A percentile compares a stretch with the other conserved stretches of the same genome.
Evolutionary conservation across 257 asterid genomes (phyloP).

Genomic region (Thymus mandschuricus): DNA sequence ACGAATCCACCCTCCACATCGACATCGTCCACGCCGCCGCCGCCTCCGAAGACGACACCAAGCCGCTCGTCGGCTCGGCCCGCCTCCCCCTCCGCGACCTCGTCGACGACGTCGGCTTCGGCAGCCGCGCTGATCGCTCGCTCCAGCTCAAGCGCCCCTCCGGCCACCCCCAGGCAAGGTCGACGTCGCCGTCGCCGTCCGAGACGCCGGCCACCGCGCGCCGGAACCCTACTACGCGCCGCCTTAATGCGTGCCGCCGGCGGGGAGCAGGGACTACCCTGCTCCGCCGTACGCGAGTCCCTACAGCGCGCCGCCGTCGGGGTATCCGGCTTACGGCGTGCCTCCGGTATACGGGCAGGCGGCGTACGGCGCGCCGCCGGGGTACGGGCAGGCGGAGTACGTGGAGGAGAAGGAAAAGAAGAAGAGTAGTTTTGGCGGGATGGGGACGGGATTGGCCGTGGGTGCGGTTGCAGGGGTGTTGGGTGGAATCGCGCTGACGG

Average conservation of each 20-base stretch:
- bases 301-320: constrained; percentile 41
- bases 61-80: constrained; percentile 84
- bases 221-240: constrained; percentile 65
- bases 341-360: constrained; percentile 36
- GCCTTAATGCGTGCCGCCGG: constrained; percentile 61
- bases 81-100: constrained; percentile 59
- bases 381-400: too few species aligned
- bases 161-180: constrained; percentile 81
- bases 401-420: constrained; percentile 70
- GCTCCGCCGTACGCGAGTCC: constrained; percentile 48
- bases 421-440: constrained; percentile 75
- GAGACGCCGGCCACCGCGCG: constrained; percentile 59
- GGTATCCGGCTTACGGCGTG: constrained; percentile 34
- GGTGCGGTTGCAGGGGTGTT: constrained; percentile 92
- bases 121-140: constrained; percentile 37
- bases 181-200: constrained; percentile 54
- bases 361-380: too few species aligned
- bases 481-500: constrained; percentile 84
- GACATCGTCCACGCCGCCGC: constrained; percentile 77
- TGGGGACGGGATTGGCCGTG: constrained; percentile 95
- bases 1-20: constrained; percentile 61
- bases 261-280: constrained; percentile 51
- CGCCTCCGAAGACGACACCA: constrained; percentile 62
- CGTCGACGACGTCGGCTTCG: constrained; percentile 62
- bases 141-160: constrained; percentile 82